Conservation (phyloP, 2,329 filamentous ascomycete species). For the Cladophialophora bantiana region DNA sequence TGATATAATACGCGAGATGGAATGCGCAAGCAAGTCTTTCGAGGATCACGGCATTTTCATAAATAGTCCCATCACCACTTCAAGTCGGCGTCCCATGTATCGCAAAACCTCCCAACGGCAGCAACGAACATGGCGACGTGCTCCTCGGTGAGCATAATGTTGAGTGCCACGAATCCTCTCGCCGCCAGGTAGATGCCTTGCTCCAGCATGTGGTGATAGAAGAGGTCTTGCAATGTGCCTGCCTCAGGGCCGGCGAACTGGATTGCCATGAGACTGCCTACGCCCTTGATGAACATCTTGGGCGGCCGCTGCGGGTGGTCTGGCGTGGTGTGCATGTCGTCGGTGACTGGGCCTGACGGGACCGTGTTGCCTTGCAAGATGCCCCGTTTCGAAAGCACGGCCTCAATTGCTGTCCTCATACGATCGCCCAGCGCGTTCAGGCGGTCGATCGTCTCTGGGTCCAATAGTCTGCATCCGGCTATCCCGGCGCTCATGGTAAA, state of each 20-base stretch:
- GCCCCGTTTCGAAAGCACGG: conserved; percentile 28
- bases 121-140: conserved; percentile 36
- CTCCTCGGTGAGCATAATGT: conserved; percentile 40
- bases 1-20: not conserved
- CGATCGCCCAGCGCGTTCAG: conserved; percentile 43
- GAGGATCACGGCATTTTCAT: not conserved
- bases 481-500: conserved; percentile 66
- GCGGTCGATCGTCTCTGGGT: conserved; percentile 32
- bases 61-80: conserved; percentile 21
- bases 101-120: conserved; percentile 34
- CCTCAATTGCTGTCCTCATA: conserved; percentile 38
- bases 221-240: conserved; percentile 39
- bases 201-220: conserved; percentile 44
- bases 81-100: conserved; percentile 26
- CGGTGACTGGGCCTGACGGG: conserved; percentile 20
- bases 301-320: conserved; percentile 32
- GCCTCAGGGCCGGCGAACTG: conserved; percentile 41
- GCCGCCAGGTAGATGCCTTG: conserved; percentile 43
- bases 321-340: conserved; percentile 22
- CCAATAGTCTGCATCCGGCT: conserved; percentile 44
- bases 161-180: conserved; percentile 45
- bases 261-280: conserved; percentile 44
- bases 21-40: not conserved
- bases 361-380: conserved; percentile 15
- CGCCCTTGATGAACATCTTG: conserved; percentile 44